Evolutionary conservation across 768 basidiomycete genomes (phyloP).

Genomic region (Pleurotus sapidus): DNA sequence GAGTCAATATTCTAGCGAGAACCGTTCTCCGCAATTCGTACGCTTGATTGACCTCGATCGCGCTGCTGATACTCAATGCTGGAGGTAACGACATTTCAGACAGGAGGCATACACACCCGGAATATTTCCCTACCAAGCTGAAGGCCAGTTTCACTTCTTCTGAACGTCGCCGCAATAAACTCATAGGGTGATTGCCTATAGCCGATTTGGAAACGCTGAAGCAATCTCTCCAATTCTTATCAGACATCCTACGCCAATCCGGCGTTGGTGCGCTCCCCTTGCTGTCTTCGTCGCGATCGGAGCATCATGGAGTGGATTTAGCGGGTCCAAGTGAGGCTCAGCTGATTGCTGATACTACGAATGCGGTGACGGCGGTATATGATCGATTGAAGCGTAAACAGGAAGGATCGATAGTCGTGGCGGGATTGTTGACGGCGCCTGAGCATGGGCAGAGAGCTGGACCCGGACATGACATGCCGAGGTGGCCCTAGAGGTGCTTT

Average conservation of each 20-base stretch:
- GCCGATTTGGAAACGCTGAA: conserved; percentile 51
- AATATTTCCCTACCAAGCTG: conserved; percentile 50
- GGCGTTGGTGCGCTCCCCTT: conserved; percentile 70
- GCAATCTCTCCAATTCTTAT: conserved; percentile 42
- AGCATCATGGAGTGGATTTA: conserved; percentile 3
- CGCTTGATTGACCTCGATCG: conserved; percentile 15
- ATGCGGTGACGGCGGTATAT: conserved; percentile 36
- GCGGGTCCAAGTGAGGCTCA: conserved; percentile 34
- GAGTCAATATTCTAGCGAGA: conserved; percentile 47
- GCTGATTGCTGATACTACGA: conserved; percentile 32
- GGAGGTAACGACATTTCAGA: conserved; percentile 23
- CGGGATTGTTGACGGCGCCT: conserved; percentile 29
- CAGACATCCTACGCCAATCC: conserved; percentile 48
- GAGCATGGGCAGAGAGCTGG: background rate
- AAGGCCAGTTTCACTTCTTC: conserved; percentile 34
- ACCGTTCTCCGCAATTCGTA: conserved; percentile 53
- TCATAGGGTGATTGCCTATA: background rate
- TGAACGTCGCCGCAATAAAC: background rate
- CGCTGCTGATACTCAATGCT: background rate
- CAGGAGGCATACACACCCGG: conserved; percentile 61
- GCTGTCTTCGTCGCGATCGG: conserved; percentile 17
- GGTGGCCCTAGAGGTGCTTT: too few species aligned
- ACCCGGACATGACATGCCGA: too few species aligned
- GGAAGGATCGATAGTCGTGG: conserved; percentile 40
- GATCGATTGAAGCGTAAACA: conserved; percentile 40